Percentiles rank a stretch among this genome's conserved stretches.
phyloP scores from a whole-genome alignment of 169 alveolate species.

The Cryptosporidium tyzzeri region DNA sequence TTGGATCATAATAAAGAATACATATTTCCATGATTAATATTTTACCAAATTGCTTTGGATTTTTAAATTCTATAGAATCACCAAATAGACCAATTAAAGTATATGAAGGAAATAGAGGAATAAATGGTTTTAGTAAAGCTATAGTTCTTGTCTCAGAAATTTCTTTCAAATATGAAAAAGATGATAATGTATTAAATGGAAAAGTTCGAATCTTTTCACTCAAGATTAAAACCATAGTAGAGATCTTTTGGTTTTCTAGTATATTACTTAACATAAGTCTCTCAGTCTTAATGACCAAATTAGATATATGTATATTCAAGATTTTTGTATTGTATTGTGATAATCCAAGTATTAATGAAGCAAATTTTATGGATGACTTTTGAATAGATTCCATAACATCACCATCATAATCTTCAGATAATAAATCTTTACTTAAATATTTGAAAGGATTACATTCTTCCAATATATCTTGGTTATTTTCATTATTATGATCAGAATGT shows the following conservation, averaged over 20 bases:
- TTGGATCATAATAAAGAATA: conserved; percentile 39
- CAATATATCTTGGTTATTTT: neutral
- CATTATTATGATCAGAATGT: neutral
- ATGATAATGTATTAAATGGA: conserved; percentile 21
- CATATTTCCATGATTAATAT: conserved; percentile 51
- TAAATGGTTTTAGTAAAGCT: conserved; percentile 16
- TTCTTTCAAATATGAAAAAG: conserved; percentile 57
- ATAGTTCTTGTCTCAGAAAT: conserved; percentile 16
- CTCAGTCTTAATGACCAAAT: conserved; percentile 42
- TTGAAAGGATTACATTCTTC: conserved; percentile 45
- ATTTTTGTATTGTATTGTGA: conserved; percentile 40
- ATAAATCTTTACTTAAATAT: conserved; percentile 12
- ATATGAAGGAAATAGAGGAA: conserved; percentile 46
- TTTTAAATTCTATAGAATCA: conserved; percentile 6
- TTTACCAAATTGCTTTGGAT: neutral
- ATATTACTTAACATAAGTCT: conserved; percentile 41
- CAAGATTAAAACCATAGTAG: conserved; percentile 5
- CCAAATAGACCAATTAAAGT: conserved; percentile 44
- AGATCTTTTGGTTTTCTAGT: conserved; percentile 2
- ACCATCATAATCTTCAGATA: conserved; percentile 36
- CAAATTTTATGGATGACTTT: conserved; percentile 38
- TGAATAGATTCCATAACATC: conserved; percentile 68
- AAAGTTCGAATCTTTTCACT: conserved; percentile 24
- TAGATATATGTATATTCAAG: conserved; percentile 38
- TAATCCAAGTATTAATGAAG: conserved; percentile 9